A percentile compares a stretch with the other conserved stretches of the same genome.
Evolutionary conservation across 2,329 filamentous ascomycete genomes (phyloP).

Genomic region (Ceratocystis albifundus): DNA sequence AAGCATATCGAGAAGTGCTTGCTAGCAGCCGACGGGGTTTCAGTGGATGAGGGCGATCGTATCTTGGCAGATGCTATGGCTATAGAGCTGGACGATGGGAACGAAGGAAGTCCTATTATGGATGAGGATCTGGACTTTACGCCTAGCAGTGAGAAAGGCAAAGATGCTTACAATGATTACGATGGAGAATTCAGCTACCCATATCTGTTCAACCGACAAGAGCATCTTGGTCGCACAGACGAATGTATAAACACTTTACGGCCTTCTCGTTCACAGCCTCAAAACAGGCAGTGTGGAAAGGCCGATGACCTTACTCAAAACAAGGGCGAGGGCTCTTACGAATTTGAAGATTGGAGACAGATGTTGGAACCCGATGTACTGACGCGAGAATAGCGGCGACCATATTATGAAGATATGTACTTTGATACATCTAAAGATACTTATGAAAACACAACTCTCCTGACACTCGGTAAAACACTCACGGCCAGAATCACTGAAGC

Average conservation of each 20-base stretch:
- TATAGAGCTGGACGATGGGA: slow-evolving; percentile 16
- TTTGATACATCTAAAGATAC: background rate
- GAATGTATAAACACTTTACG: background rate
- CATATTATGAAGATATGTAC: background rate
- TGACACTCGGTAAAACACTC: background rate
- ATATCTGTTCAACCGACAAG: background rate
- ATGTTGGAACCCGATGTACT: slow-evolving; percentile 1
- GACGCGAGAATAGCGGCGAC: background rate
- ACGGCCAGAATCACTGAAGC: background rate
- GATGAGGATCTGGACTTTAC: background rate
- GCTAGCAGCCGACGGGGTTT: slow-evolving; percentile 33
- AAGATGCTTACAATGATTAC: background rate
- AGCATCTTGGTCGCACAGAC: background rate
- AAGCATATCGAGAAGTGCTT: slow-evolving; percentile 39
- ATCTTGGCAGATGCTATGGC: slow-evolving; percentile 22
- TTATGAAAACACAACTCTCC: background rate
- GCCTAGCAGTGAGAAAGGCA: background rate
- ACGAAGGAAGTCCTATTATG: background rate
- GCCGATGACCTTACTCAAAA: background rate
- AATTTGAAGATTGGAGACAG: slow-evolving; percentile 10
- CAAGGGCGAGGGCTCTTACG: background rate
- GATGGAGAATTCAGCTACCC: background rate
- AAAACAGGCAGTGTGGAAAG: background rate
- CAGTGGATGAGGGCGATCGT: slow-evolving; percentile 12
- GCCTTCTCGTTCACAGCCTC: background rate